Evolutionary conservation across 108 stramenopile species (phyloP).

Genomic region (Pseudonitzschia multiseries): DNA sequence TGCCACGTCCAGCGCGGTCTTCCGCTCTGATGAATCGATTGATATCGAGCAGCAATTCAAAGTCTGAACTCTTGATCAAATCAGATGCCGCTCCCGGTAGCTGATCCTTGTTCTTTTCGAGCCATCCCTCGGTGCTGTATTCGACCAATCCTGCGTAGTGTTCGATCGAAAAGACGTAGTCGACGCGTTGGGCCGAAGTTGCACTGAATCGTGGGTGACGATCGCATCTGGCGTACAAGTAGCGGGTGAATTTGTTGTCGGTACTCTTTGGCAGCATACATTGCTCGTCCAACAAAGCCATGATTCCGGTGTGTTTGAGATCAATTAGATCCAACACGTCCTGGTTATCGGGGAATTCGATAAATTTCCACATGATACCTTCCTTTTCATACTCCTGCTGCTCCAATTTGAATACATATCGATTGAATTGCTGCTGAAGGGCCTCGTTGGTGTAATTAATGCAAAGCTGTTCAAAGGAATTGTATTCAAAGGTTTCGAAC

Average conservation of each 20-base stretch:
- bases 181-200: constrained; percentile 64
- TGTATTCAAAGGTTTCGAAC: constrained; percentile 90
- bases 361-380: constrained; percentile 90
- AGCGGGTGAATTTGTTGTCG: constrained; percentile 88
- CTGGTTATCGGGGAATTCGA: constrained; percentile 96
- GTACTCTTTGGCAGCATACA: constrained; percentile 89
- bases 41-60: constrained; percentile 60
- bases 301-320: constrained; percentile 86
- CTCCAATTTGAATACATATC: constrained; percentile 96
- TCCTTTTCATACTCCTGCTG: constrained; percentile 95
- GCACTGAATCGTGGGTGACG: constrained; percentile 71
- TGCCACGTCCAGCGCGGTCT: constrained; percentile 67
- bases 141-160: constrained; percentile 92
- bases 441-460: constrained; percentile 99
- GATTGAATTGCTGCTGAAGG: constrained; percentile 98
- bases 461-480: constrained; percentile 94
- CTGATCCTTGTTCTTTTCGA: constrained; percentile 93
- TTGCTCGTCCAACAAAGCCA: constrained; percentile 92
- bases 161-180: constrained; percentile 80
- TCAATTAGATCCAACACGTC: constrained; percentile 96
- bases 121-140: constrained; percentile 80
- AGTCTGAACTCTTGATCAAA: constrained; percentile 65
- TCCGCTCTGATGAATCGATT: constrained; percentile 67
- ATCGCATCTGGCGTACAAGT: constrained; percentile 85
- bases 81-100: constrained; percentile 69